A percentile compares a stretch with the other conserved stretches of the same genome.
Conservation (phyloP, 345 rosid species). For the Corymbia maculata region DNA sequence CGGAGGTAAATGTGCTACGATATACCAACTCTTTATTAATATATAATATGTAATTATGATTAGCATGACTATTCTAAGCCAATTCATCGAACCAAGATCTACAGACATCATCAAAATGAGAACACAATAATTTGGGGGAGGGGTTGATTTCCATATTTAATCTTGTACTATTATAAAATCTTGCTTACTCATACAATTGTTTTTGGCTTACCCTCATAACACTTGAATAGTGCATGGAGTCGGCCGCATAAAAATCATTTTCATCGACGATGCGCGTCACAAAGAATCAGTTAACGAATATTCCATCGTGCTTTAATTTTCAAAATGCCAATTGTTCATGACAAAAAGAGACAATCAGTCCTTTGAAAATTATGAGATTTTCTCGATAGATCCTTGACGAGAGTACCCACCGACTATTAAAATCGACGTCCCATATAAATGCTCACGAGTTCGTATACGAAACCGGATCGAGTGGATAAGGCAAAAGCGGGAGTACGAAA, state of each 20-base stretch:
- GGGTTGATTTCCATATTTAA: not conserved
- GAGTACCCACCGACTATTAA: accelerated
- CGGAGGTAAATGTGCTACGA: not conserved
- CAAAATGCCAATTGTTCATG: accelerated
- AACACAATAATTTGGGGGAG: accelerated
- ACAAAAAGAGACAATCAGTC: accelerated
- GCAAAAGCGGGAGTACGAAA: not conserved
- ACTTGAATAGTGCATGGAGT: not conserved
- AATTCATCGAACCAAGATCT: too few species aligned
- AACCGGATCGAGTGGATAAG: not conserved
- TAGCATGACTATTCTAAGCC: not conserved
- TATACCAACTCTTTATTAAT: not conserved
- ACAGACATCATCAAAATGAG: not conserved
- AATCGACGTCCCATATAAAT: not conserved
- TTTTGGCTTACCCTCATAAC: accelerated
- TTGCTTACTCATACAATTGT: accelerated
- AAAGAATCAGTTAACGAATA: not conserved
- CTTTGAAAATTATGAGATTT: not conserved
- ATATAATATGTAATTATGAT: not conserved
- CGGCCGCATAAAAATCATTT: accelerated
- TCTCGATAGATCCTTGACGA: not conserved
- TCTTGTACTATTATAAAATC: not conserved
- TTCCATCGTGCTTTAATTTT: not conserved
- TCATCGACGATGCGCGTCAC: not conserved
- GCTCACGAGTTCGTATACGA: not conserved